A percentile compares a stretch with the other conserved stretches of the same genome.
Conservation (phyloP, 2,329 filamentous ascomycete species). For the Cladosporium oxysporum region DNA sequence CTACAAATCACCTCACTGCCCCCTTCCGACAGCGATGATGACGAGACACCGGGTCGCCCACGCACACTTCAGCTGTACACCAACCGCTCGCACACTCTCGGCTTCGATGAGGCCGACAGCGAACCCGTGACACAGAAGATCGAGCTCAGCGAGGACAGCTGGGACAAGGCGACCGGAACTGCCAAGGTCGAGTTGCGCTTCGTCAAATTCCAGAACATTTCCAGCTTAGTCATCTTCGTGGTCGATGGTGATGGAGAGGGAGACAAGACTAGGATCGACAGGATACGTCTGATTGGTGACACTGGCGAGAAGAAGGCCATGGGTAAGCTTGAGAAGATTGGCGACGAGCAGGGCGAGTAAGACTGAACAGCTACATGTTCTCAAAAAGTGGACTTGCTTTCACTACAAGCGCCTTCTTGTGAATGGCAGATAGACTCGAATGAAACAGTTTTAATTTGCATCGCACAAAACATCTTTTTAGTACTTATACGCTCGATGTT, state of each 20-base stretch:
- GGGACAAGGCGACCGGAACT: conserved; percentile 59
- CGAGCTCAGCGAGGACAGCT: conserved; percentile 72
- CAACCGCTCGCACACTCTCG: conserved; percentile 86
- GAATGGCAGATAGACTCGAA: neutral
- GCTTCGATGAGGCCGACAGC: conserved; percentile 93
- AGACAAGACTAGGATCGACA: conserved; percentile 82
- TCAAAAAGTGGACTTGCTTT: neutral
- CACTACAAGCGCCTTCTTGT: neutral
- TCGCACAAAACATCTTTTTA: neutral
- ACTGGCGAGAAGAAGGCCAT: conserved; percentile 87
- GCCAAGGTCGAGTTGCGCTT: conserved; percentile 69
- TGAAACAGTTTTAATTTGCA: neutral
- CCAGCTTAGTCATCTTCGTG: conserved; percentile 83
- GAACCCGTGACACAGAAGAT: conserved; percentile 78
- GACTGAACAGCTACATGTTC: neutral
- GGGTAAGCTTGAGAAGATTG: conserved; percentile 94
- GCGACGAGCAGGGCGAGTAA: conserved; percentile 67
- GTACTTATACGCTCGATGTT: neutral
- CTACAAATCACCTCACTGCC: conserved; percentile 81
- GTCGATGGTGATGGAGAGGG: conserved; percentile 76
- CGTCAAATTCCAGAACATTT: conserved; percentile 96
- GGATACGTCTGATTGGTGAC: conserved; percentile 80
- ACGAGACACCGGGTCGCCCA: conserved; percentile 77
- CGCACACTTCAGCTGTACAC: conserved; percentile 81
- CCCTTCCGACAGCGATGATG: conserved; percentile 62